Conservation (phyloP, 495 filamentous ascomycete genomes). For the Hypoxylon lienhwacheense region DNA sequence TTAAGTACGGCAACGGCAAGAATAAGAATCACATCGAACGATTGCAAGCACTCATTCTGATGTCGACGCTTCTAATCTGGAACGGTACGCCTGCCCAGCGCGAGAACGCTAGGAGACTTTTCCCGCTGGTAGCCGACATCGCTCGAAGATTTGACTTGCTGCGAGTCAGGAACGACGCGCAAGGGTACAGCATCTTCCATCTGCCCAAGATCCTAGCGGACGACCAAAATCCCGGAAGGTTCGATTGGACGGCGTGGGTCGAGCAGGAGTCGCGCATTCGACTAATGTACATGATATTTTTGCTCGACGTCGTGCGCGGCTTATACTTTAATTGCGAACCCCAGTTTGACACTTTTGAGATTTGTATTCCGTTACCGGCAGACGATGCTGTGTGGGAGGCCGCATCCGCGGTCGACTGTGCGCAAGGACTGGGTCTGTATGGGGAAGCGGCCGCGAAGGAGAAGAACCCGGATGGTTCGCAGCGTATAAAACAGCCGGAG, state of each 20-base stretch:
- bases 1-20: constrained; percentile 40
- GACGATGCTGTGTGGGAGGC: constrained; percentile 72
- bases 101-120: constrained; percentile 55
- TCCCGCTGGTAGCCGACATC: constrained; percentile 54
- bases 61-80: constrained; percentile 62
- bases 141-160: constrained; percentile 55
- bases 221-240: constrained; percentile 43
- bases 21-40: constrained; percentile 56
- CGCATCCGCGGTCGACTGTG: constrained; percentile 54
- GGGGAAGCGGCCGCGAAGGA: constrained; percentile 48
- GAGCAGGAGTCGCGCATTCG: constrained; percentile 68
- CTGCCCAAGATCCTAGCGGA: constrained; percentile 45
- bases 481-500: constrained; percentile 60
- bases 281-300: constrained; percentile 61
- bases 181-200: constrained; percentile 48
- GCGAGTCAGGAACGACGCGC: constrained; percentile 42
- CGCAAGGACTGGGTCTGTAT: constrained; percentile 60
- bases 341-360: constrained; percentile 58
- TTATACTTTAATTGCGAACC: constrained; percentile 65
- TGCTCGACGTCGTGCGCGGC: constrained; percentile 59
- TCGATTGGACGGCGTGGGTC: constrained; percentile 64
- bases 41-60: constrained; percentile 60
- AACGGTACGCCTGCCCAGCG: constrained; percentile 63
- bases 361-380: constrained; percentile 61
- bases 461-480: constrained; percentile 59